phyloP scores from a whole-genome alignment of 2,329 filamentous ascomycete species.

The Lachnellula arida region DNA sequence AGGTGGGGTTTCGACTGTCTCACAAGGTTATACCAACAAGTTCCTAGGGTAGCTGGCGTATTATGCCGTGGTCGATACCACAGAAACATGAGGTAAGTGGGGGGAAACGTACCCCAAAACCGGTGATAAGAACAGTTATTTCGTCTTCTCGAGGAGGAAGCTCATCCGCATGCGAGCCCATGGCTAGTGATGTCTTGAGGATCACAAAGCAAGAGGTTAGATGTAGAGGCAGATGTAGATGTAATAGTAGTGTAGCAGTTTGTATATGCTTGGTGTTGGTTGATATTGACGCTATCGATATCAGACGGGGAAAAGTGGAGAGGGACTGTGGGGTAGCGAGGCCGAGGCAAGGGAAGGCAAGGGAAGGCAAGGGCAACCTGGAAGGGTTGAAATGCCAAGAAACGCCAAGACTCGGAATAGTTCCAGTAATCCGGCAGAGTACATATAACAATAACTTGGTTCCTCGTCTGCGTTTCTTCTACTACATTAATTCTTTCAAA shows the following conservation, averaged over 20 bases:
- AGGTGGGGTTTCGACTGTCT: background rate
- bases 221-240: background rate
- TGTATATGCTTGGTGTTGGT: background rate
- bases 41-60: background rate
- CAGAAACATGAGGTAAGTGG: background rate
- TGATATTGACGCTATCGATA: background rate
- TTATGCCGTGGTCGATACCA: background rate
- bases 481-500: too few species aligned
- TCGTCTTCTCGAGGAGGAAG: constrained; percentile 8
- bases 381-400: too few species aligned
- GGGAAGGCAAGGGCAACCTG: too few species aligned
- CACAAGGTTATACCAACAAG: background rate
- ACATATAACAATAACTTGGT: too few species aligned
- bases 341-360: too few species aligned
- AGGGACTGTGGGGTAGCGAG: too few species aligned
- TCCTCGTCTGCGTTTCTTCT: too few species aligned
- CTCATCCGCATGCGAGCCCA: constrained; percentile 6
- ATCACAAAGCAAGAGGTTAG: background rate
- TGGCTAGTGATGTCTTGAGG: background rate
- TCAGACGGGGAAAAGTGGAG: too few species aligned
- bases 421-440: too few species aligned
- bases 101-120: constrained; percentile 49
- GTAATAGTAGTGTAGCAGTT: background rate
- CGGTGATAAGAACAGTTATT: constrained; percentile 45
- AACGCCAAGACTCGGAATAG: too few species aligned